Evolutionary conservation across 495 filamentous ascomycete species (phyloP).

Genomic region (Lichenothelia convexa): DNA sequence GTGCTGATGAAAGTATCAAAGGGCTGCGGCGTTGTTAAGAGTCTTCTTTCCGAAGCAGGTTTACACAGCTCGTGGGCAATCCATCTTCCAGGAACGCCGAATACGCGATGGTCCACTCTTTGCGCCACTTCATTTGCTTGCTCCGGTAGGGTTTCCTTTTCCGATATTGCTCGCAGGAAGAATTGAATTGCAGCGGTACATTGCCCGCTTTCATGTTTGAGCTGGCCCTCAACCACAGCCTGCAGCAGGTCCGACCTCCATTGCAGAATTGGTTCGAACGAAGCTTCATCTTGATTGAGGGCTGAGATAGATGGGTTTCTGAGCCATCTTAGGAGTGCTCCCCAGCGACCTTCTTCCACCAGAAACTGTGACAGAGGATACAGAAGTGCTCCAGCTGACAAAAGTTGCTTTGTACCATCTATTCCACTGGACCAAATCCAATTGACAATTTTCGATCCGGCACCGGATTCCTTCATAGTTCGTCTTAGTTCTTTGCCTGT

Average conservation of each 20-base stretch:
- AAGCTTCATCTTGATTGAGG: too few species aligned
- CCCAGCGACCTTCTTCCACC: conserved; percentile 30
- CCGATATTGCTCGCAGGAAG: background rate
- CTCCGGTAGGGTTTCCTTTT: background rate
- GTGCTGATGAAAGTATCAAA: background rate
- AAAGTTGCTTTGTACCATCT: conserved; percentile 21
- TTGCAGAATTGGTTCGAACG: background rate
- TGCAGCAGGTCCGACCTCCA: background rate
- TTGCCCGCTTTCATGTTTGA: background rate
- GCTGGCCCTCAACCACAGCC: background rate
- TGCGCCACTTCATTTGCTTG: background rate
- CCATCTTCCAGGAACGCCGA: background rate
- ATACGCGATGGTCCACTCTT: background rate
- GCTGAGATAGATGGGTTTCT: too few species aligned
- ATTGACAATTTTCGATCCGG: conserved; percentile 25
- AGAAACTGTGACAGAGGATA: conserved; percentile 26
- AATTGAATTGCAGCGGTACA: background rate
- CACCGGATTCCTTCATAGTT: conserved; percentile 20
- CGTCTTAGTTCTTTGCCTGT: too few species aligned
- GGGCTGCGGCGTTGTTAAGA: background rate
- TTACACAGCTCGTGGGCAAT: background rate
- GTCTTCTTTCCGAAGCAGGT: background rate
- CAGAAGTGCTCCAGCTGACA: conserved; percentile 17
- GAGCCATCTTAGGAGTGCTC: conserved; percentile 27
- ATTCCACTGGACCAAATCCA: conserved; percentile 34